phyloP scores from a whole-genome alignment of 2,329 filamentous ascomycete species.

The Ophiostoma montium region DNA sequence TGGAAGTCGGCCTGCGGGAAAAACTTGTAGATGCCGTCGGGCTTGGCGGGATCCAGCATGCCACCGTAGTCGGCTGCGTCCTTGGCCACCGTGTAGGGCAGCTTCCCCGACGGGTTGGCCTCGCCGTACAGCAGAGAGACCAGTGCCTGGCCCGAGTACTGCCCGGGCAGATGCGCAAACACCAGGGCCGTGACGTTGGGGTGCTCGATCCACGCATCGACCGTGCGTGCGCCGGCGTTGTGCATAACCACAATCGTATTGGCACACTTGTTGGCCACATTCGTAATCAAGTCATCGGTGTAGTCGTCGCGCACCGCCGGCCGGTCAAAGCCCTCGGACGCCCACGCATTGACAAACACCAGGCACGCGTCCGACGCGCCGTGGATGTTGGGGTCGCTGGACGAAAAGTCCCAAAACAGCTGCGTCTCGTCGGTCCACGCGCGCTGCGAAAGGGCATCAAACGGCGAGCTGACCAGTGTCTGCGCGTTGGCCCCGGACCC shows the following conservation, averaged over 20 bases:
- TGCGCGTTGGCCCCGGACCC: slow-evolving; percentile 21
- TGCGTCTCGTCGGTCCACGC: slow-evolving; percentile 41
- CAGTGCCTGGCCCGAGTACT: slow-evolving; percentile 43
- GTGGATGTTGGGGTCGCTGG: slow-evolving; percentile 32
- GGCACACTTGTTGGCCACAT: slow-evolving; percentile 42
- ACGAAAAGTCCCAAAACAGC: slow-evolving; percentile 44
- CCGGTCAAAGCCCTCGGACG: slow-evolving; percentile 55
- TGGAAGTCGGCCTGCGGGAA: slow-evolving; percentile 8
- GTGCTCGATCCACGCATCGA: slow-evolving; percentile 48
- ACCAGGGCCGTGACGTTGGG: slow-evolving; percentile 49
- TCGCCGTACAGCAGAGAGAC: slow-evolving; percentile 43
- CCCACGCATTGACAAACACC: slow-evolving; percentile 51
- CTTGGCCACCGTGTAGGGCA: slow-evolving; percentile 46
- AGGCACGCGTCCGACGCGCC: slow-evolving; percentile 47
- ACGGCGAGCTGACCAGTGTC: slow-evolving; percentile 33
- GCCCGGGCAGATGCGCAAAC: slow-evolving; percentile 48
- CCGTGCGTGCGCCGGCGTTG: slow-evolving; percentile 44
- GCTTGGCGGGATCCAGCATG: slow-evolving; percentile 1
- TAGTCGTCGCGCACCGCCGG: slow-evolving; percentile 50
- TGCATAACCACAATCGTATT: slow-evolving; percentile 54
- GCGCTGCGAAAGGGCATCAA: slow-evolving; percentile 37
- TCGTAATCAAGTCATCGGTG: slow-evolving; percentile 40
- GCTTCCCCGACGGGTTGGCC: slow-evolving; percentile 39
- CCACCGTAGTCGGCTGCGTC: slow-evolving; percentile 33
- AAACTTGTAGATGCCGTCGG: slow-evolving; percentile 24